Evolutionary conservation across 1,284 basidiomycete genomes (phyloP).

Genomic region (Phaffia rhodozyma): DNA sequence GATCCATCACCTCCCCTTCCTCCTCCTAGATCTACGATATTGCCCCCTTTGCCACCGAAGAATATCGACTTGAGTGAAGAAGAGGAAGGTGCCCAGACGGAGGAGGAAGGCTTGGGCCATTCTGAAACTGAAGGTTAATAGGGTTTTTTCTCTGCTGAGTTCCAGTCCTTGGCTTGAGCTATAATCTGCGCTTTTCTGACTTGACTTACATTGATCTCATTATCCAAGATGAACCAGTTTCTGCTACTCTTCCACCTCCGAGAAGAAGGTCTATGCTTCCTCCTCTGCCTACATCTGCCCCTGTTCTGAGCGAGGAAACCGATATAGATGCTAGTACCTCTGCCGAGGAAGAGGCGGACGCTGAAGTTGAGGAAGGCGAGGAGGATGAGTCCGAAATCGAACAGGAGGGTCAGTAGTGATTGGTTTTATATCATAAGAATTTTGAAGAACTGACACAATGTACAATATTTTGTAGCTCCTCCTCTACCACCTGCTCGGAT

Average conservation of each 20-base stretch:
- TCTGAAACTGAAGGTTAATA: no score
- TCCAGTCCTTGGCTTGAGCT: no score
- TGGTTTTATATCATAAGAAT: not conserved
- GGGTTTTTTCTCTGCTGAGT: no score
- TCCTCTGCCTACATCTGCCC: not conserved
- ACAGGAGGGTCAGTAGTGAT: slow-evolving; percentile 6
- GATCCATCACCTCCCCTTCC: slow-evolving; percentile 8
- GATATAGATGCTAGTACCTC: not conserved
- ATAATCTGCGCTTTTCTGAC: no score
- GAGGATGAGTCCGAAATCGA: slow-evolving; percentile 12
- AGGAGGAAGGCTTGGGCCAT: not conserved
- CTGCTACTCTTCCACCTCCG: not conserved
- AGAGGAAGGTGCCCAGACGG: not conserved
- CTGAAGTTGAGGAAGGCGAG: slow-evolving; percentile 14
- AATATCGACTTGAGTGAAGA: not conserved
- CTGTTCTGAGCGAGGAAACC: not conserved
- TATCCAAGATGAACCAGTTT: not conserved
- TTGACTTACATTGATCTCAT: no score
- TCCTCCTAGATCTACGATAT: not conserved
- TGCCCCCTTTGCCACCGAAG: not conserved
- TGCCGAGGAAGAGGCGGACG: slow-evolving; percentile 14
- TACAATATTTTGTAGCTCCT: not conserved
- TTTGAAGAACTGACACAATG: not conserved
- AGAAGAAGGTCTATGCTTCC: no score
- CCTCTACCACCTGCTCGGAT: slow-evolving; percentile 21